These are phyloP conservation scores for Sistotremastrum suecicum DNA, from an alignment of 768 basidiomycete species.

Conservation along the genomic window DNA sequence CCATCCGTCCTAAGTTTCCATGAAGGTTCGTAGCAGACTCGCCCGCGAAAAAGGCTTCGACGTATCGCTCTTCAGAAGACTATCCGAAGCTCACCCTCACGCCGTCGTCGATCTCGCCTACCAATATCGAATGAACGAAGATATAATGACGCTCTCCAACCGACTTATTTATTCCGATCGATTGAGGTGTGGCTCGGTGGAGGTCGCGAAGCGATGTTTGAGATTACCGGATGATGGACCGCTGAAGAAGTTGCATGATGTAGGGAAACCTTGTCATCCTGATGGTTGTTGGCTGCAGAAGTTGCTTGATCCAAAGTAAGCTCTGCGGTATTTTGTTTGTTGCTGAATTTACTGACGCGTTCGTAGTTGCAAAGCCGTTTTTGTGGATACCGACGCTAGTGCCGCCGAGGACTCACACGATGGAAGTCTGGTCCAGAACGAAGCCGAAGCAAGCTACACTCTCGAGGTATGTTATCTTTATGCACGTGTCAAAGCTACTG, in stretches of 20 bases:
- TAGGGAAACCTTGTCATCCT: slow-evolving; percentile 14
- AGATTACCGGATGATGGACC: slow-evolving; percentile 33
- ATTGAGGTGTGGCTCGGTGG: slow-evolving; percentile 63
- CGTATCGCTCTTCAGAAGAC: slow-evolving; percentile 73
- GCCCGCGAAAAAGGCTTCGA: slow-evolving; percentile 84
- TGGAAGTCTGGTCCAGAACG: slow-evolving; percentile 86
- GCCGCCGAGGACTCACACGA: slow-evolving; percentile 70
- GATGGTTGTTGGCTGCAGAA: slow-evolving; percentile 57
- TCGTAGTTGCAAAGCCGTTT: slow-evolving; percentile 68
- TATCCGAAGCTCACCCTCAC: slow-evolving; percentile 77
- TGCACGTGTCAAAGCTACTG: slow-evolving; percentile 13
- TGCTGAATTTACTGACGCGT: not conserved
- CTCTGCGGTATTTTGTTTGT: not conserved
- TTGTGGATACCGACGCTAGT: slow-evolving; percentile 82
- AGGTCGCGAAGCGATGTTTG: slow-evolving; percentile 48
- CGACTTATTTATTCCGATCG: slow-evolving; percentile 69
- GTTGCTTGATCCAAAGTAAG: slow-evolving; percentile 51
- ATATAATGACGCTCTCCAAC: slow-evolving; percentile 89
- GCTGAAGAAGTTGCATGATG: slow-evolving; percentile 29
- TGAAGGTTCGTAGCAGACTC: slow-evolving; percentile 62
- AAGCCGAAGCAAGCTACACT: slow-evolving; percentile 41
- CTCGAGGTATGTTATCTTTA: slow-evolving; percentile 16
- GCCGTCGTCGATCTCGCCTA: slow-evolving; percentile 74
- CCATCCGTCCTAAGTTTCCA: not conserved
- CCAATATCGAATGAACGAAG: slow-evolving; percentile 95